These are phyloP conservation scores for Malania oleifera DNA, from an alignment of 164 flowering plant genomes.

Conservation along the genomic window DNA sequence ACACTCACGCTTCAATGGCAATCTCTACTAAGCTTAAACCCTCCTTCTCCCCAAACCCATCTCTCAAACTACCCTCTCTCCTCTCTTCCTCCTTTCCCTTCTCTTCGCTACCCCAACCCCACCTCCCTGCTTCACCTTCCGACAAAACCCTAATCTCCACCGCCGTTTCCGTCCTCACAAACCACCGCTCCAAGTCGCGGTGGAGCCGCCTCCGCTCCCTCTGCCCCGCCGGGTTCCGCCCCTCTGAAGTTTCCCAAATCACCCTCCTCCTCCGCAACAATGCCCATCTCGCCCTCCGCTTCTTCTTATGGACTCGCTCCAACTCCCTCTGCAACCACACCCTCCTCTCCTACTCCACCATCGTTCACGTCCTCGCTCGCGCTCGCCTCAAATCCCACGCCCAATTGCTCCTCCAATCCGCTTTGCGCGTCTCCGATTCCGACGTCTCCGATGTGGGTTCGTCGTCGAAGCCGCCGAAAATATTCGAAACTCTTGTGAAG, in stretches of 20 bases:
- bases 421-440: slow-evolving; percentile 27
- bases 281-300: slow-evolving; percentile 65
- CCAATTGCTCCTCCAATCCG: slow-evolving; percentile 33
- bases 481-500: slow-evolving; percentile 51
- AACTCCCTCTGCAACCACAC: slow-evolving; percentile 51
- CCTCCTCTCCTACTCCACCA: slow-evolving; percentile 55
- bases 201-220: slow-evolving; percentile 60
- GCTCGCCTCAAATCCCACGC: slow-evolving; percentile 49
- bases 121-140: slow-evolving; percentile 1
- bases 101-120: slow-evolving; percentile 17
- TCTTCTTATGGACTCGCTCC: slow-evolving; percentile 58
- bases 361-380: slow-evolving; percentile 71
- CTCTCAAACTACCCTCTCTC: not conserved
- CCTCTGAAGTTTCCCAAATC: slow-evolving; percentile 54
- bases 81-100: not conserved
- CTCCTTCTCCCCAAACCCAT: not conserved
- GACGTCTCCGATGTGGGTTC: slow-evolving; percentile 9
- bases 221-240: slow-evolving; percentile 45
- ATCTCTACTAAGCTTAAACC: not conserved
- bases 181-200: slow-evolving; percentile 63
- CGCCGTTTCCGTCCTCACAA: slow-evolving; percentile 41
- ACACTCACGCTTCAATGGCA: not conserved
- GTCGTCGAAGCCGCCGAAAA: slow-evolving; percentile 16
- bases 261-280: slow-evolving; percentile 55
- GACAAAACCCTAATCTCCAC: slow-evolving; percentile 24